These are phyloP conservation scores for Candida sphagnicola DNA, from an alignment of 805 yeast genomes.

Conservation along the genomic window DNA sequence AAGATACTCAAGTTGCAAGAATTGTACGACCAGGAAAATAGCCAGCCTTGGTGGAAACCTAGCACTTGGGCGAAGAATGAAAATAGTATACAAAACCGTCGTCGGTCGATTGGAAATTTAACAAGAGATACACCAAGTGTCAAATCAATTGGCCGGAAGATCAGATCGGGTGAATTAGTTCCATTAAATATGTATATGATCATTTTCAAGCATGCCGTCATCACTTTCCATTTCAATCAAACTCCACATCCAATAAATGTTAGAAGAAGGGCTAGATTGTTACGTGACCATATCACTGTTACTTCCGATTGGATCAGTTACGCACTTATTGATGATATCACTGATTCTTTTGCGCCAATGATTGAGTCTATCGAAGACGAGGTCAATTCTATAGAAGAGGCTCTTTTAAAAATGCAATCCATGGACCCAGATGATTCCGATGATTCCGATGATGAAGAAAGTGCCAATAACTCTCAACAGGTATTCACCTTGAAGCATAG, in stretches of 20 bases:
- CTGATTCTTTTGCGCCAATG: conserved; percentile 97
- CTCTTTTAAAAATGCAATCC: conserved; percentile 82
- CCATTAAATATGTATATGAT: conserved; percentile 92
- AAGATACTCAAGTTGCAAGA: conserved; percentile 36
- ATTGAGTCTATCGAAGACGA: conserved; percentile 92
- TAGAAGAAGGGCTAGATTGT: conserved; percentile 83
- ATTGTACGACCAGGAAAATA: conserved; percentile 17
- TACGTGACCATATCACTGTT: conserved; percentile 84
- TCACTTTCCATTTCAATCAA: conserved; percentile 91
- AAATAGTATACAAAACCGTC: conserved; percentile 1
- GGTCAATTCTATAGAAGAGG: conserved; percentile 91
- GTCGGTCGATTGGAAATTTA: conserved; percentile 7
- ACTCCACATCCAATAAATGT: conserved; percentile 97
- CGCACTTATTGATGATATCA: conserved; percentile 93
- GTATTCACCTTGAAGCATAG: background rate
- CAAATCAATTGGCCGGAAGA: conserved; percentile 26
- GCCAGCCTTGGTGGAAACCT: conserved; percentile 1
- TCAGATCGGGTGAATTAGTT: conserved; percentile 58
- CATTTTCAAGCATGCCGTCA: conserved; percentile 85
- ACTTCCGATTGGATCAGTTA: conserved; percentile 97
- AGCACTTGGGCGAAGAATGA: background rate
- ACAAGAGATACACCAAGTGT: conserved; percentile 16
- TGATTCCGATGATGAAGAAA: conserved; percentile 31
- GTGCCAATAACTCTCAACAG: conserved; percentile 9
- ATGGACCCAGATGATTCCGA: conserved; percentile 47